Conservation (phyloP, 768 basidiomycete species). For the Melanogaster broomeanus region DNA sequence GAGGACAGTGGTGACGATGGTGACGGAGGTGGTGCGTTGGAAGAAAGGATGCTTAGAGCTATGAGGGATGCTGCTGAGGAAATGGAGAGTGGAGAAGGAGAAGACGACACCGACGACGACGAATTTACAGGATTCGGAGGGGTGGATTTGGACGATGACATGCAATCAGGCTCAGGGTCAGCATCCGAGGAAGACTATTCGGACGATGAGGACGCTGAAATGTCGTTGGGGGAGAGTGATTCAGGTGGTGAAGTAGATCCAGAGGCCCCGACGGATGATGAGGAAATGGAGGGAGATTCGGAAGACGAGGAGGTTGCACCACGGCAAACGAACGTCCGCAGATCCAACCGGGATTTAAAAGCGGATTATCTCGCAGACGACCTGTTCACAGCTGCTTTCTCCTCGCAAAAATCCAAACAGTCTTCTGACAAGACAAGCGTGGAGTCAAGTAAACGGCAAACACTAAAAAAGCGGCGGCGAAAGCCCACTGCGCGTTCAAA, state of each 20-base stretch:
- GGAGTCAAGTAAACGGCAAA: slow-evolving; percentile 26
- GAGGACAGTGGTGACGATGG: slow-evolving; percentile 24
- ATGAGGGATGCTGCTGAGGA: slow-evolving; percentile 32
- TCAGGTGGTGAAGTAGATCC: slow-evolving; percentile 6
- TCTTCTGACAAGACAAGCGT: slow-evolving; percentile 12
- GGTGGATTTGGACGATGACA: slow-evolving; percentile 9
- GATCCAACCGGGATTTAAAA: slow-evolving; percentile 34
- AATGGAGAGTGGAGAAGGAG: slow-evolving; percentile 12
- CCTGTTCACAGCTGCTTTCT: slow-evolving; percentile 59
- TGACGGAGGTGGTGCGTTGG: slow-evolving; percentile 8
- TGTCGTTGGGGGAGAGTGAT: slow-evolving; percentile 8
- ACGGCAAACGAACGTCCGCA: neutral
- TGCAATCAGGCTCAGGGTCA: slow-evolving; percentile 12
- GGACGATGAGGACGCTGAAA: slow-evolving; percentile 13
- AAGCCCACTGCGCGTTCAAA: slow-evolving; percentile 40
- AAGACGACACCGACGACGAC: slow-evolving; percentile 19
- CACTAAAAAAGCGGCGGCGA: slow-evolving; percentile 29
- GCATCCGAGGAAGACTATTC: slow-evolving; percentile 15
- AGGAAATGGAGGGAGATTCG: slow-evolving; percentile 16
- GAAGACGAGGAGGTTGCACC: neutral
- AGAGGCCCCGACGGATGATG: slow-evolving; percentile 19
- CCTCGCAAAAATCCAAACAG: slow-evolving; percentile 28
- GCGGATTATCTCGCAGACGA: slow-evolving; percentile 65
- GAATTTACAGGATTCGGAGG: slow-evolving; percentile 13
- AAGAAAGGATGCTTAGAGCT: slow-evolving; percentile 27